Evolutionary conservation across 2,329 filamentous ascomycete genomes (phyloP).

Genomic region (Colletotrichum horii): DNA sequence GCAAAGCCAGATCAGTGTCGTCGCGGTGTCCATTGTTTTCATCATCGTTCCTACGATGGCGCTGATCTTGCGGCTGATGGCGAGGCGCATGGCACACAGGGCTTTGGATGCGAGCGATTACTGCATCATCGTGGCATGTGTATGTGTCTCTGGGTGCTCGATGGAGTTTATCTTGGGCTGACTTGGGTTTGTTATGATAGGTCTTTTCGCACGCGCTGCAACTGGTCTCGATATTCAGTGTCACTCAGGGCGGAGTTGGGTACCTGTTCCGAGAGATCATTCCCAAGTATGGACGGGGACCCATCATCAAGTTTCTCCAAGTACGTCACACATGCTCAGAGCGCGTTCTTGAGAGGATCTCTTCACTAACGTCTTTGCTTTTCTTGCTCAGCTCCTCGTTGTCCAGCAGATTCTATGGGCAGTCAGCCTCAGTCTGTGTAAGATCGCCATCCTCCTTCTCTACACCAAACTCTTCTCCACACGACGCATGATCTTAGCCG

Average conservation of each 20-base stretch:
- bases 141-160: neutral
- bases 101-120: slow-evolving; percentile 6
- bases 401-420: slow-evolving; percentile 36
- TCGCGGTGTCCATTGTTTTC: slow-evolving; percentile 13
- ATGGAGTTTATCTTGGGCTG: neutral
- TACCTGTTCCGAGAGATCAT: slow-evolving; percentile 5
- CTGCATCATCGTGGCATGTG: slow-evolving; percentile 7
- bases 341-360: neutral
- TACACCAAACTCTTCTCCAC: slow-evolving; percentile 33
- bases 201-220: slow-evolving; percentile 13
- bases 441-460: slow-evolving; percentile 34
- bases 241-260: slow-evolving; percentile 13
- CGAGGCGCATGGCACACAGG: slow-evolving; percentile 12
- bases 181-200: neutral
- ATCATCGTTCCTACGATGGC: neutral
- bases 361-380: neutral
- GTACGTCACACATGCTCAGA: neutral
- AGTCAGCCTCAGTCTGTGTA: slow-evolving; percentile 31
- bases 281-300: neutral
- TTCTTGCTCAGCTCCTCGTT: slow-evolving; percentile 18
- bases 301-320: slow-evolving; percentile 16
- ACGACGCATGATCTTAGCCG: slow-evolving; percentile 26
- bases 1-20: neutral
- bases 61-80: neutral
- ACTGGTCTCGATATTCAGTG: slow-evolving; percentile 10